Base-by-base conservation (phyloP, 2,329 filamentous ascomycete genomes). In the Elsinoe australis region DNA sequence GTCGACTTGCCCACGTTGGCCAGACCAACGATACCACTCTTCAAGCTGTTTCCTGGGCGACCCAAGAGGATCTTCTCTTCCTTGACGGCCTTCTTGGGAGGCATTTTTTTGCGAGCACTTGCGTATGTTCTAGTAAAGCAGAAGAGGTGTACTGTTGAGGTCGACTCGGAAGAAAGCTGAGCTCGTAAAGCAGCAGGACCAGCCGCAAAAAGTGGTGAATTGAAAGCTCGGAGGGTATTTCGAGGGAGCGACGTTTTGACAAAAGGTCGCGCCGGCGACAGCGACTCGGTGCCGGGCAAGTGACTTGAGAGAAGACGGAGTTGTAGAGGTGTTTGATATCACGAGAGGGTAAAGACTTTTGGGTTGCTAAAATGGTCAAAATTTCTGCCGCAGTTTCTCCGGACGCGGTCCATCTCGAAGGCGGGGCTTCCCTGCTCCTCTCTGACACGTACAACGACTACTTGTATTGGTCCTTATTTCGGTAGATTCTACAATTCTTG, bases 1-100 rank as follows among this genome's bases (percentile, higher is more conserved):
- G 94, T 98, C 58, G 92, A 98, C 76, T 98, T 98, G 70, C 92
- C 92, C 61, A 98, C 94, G 71, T 98, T 98, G 70, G 92, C 92
- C 63, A 98, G 82, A 72, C 92, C 92, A 70, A 98, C 61, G 72
- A 98, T 98, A 74, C 92, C 94, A 75, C 87, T 95, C 81, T 96
- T 98, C 71, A 98, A 71, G 73, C 81, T 96, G 79, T 98, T 98
- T 65, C 92, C 92, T 57, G 92, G 92, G 67, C 92, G 79, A 70
- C 92, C 92, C 70, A 98, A 78, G 60, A 92, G 82, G 70, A 96
- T 78, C 82, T 96, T 96, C 78, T 96, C 86, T 78, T 95, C 85
- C 62, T 87, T 81, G 61, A 81, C 83, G 47, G 72, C 74, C 74
- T 96, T 96, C 79, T 98, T 98, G 68, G 92, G 92, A 71, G 87